phyloP scores from a whole-genome alignment of 164 flowering plant genomes.

The Hamamelis virginiana region DNA sequence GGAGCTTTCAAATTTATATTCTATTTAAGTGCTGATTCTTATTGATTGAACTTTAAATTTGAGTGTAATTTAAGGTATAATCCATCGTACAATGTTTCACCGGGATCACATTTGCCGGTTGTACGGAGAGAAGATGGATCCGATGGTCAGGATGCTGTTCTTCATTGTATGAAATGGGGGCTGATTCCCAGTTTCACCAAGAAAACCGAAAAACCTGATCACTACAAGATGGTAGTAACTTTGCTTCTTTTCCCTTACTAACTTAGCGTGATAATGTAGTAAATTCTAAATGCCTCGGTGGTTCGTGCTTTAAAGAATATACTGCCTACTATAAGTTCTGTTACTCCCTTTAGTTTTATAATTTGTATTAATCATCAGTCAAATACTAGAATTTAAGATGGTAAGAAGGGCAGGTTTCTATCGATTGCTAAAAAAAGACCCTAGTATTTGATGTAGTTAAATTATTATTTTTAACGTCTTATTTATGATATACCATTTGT shows the following conservation, averaged over 20 bases:
- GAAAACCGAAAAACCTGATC: slow-evolving; percentile 80
- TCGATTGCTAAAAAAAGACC: no score
- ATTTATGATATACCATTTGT: no score
- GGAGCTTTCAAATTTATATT: not conserved
- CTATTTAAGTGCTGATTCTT: no score
- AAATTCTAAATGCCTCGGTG: not conserved
- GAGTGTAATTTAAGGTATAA: slow-evolving; percentile 52
- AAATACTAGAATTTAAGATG: no score
- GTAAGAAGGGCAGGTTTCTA: no score
- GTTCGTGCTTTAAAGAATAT: not conserved
- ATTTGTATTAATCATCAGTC: no score
- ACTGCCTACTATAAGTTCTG: not conserved
- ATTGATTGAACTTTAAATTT: not conserved
- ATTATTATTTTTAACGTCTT: no score
- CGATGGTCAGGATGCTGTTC: slow-evolving; percentile 36
- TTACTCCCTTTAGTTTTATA: no score
- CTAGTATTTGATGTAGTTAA: no score
- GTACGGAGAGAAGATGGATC: slow-evolving; percentile 55
- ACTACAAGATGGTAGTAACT: slow-evolving; percentile 71
- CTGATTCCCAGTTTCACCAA: slow-evolving; percentile 92
- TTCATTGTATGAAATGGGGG: slow-evolving; percentile 98
- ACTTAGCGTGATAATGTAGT: not conserved
- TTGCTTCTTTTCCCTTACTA: not conserved
- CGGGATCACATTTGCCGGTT: slow-evolving; percentile 76
- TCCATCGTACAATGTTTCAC: slow-evolving; percentile 75